These are phyloP conservation scores for Trypanosoma mega DNA, from an alignment of 208 protist species.

Conservation along the genomic window DNA sequence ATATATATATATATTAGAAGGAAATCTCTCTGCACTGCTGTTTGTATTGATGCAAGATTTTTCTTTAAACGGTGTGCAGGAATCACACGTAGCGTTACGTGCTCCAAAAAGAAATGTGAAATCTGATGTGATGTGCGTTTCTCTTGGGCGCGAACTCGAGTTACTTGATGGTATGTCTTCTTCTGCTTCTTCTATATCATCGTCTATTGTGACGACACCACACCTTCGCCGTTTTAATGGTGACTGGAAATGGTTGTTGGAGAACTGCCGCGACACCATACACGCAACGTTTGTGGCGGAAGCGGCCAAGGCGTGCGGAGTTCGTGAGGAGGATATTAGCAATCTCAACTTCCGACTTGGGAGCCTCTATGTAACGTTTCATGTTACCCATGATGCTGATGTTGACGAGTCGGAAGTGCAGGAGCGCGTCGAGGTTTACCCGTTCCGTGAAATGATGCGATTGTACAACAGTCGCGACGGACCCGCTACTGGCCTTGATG, in stretches of 20 bases:
- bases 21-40: too few relatives aligned
- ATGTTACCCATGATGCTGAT: slow-evolving; percentile 78
- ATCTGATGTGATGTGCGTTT: neutral
- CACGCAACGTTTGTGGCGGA: slow-evolving; percentile 54
- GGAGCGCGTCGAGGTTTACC: slow-evolving; percentile 66
- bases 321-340: slow-evolving; percentile 41
- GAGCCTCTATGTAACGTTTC: slow-evolving; percentile 84
- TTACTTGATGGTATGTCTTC: slow-evolving; percentile 23
- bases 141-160: neutral
- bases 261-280: slow-evolving; percentile 33
- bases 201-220: slow-evolving; percentile 19
- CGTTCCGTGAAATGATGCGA: slow-evolving; percentile 79
- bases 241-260: slow-evolving; percentile 60
- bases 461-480: slow-evolving; percentile 71
- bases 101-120: neutral
- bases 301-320: slow-evolving; percentile 43
- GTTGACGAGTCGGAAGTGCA: slow-evolving; percentile 69
- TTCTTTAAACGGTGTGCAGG: neutral
- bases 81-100: neutral
- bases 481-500: slow-evolving; percentile 55
- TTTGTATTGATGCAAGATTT: too few relatives aligned
- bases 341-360: slow-evolving; percentile 64
- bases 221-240: slow-evolving; percentile 79
- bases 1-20: neutral
- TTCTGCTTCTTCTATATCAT: slow-evolving; percentile 1